A percentile compares a stretch with the other conserved stretches of the same genome.
Evolutionary conservation across 345 rosid species (phyloP).

Genomic region (Fremontodendron californicum): DNA sequence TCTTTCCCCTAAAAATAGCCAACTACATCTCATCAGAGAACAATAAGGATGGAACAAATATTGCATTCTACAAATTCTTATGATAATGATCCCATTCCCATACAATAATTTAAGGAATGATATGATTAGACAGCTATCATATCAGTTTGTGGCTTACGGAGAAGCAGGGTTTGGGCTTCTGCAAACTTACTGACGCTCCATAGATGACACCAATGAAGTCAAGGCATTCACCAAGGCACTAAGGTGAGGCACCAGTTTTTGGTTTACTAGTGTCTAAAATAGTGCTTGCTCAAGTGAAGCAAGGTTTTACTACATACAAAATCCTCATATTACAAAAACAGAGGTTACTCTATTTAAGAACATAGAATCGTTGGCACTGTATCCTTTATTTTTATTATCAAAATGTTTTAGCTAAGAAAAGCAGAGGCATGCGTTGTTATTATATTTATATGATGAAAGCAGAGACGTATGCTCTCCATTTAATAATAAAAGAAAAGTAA

Average conservation of each 20-base stretch:
- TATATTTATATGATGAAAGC: background rate
- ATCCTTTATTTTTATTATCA: background rate
- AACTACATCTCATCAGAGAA: background rate
- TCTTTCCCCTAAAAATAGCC: background rate
- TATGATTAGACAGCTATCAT: background rate
- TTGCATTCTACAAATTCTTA: background rate
- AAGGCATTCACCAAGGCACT: background rate
- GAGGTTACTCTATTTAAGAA: background rate
- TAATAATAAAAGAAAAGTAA: background rate
- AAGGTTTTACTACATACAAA: background rate
- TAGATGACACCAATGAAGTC: background rate
- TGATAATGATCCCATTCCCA: slow-evolving; percentile 30
- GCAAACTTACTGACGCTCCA: background rate
- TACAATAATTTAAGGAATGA: background rate
- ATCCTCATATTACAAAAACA: background rate
- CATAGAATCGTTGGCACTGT: background rate
- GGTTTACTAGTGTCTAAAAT: slow-evolving; percentile 42
- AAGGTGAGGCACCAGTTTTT: background rate
- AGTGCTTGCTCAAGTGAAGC: background rate
- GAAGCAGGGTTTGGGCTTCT: background rate
- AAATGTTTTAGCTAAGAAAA: no score
- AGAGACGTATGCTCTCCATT: background rate
- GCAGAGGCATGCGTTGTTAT: no score
- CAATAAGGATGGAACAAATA: slow-evolving; percentile 4
- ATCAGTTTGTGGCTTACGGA: no score